phyloP scores from a whole-genome alignment of 768 basidiomycete species.

The Cystofilobasidium capitatum region DNA sequence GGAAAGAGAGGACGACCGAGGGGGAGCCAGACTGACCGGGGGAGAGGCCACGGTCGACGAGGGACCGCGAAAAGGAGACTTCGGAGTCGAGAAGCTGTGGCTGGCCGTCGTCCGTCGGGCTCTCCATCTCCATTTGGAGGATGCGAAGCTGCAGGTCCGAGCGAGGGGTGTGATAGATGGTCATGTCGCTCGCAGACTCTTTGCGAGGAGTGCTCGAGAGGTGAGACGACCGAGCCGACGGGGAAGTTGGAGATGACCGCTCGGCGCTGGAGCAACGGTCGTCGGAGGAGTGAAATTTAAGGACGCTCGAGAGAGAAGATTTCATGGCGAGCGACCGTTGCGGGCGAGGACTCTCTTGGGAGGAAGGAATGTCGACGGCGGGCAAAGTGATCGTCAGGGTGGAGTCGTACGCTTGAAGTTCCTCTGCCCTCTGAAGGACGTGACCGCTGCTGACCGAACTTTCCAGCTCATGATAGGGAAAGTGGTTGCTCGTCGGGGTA shows the following conservation, averaged over 20 bases:
- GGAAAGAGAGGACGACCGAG: background rate
- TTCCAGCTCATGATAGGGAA: slow-evolving; percentile 14
- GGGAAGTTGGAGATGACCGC: slow-evolving; percentile 1
- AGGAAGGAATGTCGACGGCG: background rate
- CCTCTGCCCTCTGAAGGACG: background rate
- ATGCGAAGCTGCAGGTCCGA: slow-evolving; percentile 9
- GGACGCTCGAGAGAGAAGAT: background rate
- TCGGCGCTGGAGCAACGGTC: background rate
- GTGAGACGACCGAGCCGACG: slow-evolving; percentile 12
- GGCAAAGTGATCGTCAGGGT: background rate
- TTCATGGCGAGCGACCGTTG: background rate
- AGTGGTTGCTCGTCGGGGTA: background rate
- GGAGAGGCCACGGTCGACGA: slow-evolving; percentile 18
- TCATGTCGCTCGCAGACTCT: too few relatives aligned
- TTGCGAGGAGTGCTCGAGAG: too few relatives aligned
- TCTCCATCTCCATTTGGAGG: slow-evolving; percentile 5
- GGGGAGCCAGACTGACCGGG: slow-evolving; percentile 5
- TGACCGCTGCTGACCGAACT: slow-evolving; percentile 1
- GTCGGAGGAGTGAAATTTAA: background rate
- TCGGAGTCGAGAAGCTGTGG: slow-evolving; percentile 1
- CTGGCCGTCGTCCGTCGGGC: background rate
- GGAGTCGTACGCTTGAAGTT: background rate
- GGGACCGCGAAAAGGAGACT: slow-evolving; percentile 14
- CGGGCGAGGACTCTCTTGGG: background rate
- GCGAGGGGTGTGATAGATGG: slow-evolving; percentile 15